phyloP scores from a whole-genome alignment of 345 rosid species.

The Moricandia moricandioides region DNA sequence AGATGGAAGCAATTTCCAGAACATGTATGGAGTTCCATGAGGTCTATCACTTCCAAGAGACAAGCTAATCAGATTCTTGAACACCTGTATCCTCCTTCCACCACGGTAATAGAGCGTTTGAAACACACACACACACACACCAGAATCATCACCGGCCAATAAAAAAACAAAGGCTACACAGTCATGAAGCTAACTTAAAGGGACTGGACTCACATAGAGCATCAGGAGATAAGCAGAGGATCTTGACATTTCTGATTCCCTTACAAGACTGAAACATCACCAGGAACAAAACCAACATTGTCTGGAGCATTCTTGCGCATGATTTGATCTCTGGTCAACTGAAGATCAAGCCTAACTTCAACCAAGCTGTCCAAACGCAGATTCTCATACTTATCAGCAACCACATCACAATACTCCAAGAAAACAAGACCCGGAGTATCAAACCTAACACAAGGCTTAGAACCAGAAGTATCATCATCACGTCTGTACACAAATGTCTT shows the following conservation, averaged over 20 bases:
- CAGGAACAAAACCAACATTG: conserved; percentile 3
- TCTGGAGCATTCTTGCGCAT: not conserved
- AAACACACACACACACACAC: not conserved
- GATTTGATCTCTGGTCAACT: not conserved
- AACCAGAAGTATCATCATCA: conserved; percentile 8
- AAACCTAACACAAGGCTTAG: conserved; percentile 16
- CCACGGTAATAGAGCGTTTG: conserved; percentile 25
- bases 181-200: not conserved
- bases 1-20: conserved; percentile 23
- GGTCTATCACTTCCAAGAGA: conserved; percentile 28
- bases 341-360: conserved; percentile 35
- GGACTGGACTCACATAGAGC: not conserved
- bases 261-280: conserved; percentile 22
- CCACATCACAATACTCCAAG: conserved; percentile 28
- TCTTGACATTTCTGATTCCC: conserved; percentile 13
- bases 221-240: conserved; percentile 37
- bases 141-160: not conserved
- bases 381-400: conserved; percentile 12
- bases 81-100: too few relatives aligned
- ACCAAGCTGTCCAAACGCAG: conserved; percentile 13
- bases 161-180: not conserved
- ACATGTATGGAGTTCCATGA: conserved; percentile 24
- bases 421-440: conserved; percentile 17
- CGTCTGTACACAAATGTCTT: not conserved
- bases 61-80: conserved; percentile 23